Evolutionary conservation across 352 stramenopile genomes (phyloP).

Genomic region (Phytophthora ramorum): DNA sequence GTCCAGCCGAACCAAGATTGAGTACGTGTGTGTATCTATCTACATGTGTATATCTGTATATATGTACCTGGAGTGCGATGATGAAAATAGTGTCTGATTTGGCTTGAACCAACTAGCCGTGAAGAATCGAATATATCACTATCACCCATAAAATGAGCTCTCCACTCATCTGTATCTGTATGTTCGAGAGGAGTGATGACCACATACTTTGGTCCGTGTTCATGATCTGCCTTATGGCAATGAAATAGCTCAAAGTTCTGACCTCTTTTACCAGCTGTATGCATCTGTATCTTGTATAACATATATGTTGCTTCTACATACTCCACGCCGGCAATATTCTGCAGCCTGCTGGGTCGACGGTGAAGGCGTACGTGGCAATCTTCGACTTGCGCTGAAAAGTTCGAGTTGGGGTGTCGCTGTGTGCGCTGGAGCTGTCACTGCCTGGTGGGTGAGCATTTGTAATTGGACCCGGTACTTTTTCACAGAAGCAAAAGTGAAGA

Average conservation of each 20-base stretch:
- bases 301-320: constrained; percentile 75
- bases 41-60: constrained; percentile 30
- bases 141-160: constrained; percentile 94
- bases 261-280: constrained; percentile 47
- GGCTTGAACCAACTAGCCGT: constrained; percentile 93
- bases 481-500: constrained; percentile 84
- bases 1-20: constrained; percentile 45
- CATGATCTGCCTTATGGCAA: constrained; percentile 92
- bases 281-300: constrained; percentile 28
- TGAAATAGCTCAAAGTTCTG: constrained; percentile 91
- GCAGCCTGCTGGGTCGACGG: constrained; percentile 34
- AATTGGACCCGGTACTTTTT: constrained; percentile 91
- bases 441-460: constrained; percentile 62
- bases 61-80: constrained; percentile 62
- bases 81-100: constrained; percentile 86
- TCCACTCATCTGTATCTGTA: constrained; percentile 38
- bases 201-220: constrained; percentile 93
- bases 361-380: constrained; percentile 34
- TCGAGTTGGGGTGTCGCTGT: constrained; percentile 39
- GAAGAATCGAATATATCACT: constrained; percentile 92
- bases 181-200: constrained; percentile 73
- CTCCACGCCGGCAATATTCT: constrained; percentile 92
- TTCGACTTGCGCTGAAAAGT: constrained; percentile 82
- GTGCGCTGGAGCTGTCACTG: constrained; percentile 22
- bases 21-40: constrained; percentile 33